Percentiles rank a stretch among this genome's conserved stretches.
Conservation (phyloP, 306 rosid genomes). For the Trifolium dubium region DNA sequence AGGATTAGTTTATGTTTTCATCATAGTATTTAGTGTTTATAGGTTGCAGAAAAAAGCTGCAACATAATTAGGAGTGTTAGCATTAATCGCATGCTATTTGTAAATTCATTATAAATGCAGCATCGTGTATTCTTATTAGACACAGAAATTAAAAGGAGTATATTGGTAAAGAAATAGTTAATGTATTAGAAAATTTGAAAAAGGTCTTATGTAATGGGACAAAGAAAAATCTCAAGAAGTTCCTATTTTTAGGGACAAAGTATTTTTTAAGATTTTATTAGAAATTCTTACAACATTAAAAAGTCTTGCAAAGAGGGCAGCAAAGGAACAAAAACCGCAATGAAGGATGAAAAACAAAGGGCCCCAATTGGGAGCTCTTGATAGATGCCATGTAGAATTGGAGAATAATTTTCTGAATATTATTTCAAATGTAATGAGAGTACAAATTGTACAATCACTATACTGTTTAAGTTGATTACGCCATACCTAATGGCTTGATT, state of each 20-base stretch:
- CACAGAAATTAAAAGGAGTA: not conserved
- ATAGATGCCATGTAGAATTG: not conserved
- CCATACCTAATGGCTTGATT: not conserved
- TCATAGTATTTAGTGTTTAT: not conserved
- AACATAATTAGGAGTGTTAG: not conserved
- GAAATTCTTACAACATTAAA: not conserved
- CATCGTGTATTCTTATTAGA: too few species aligned
- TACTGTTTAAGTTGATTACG: not conserved
- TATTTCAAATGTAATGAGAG: not conserved
- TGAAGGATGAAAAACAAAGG: not conserved
- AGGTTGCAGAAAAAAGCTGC: not conserved
- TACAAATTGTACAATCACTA: not conserved
- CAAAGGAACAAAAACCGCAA: not conserved
- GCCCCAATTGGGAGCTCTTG: not conserved
- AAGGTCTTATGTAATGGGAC: not conserved
- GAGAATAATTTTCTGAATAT: not conserved
- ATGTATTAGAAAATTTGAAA: not conserved
- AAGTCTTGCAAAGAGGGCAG: too few species aligned
- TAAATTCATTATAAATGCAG: too few species aligned
- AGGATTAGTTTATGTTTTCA: not conserved
- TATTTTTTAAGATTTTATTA: not conserved
- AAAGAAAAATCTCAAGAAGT: not conserved
- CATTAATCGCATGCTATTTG: too few species aligned
- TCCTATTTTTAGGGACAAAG: not conserved
- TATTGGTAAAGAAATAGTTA: not conserved